Percentiles rank a stretch among this genome's conserved stretches.
These are phyloP conservation scores for Pseudotsuga menziesii DNA, from an alignment of 75 land plant species.

Conservation along the genomic window DNA sequence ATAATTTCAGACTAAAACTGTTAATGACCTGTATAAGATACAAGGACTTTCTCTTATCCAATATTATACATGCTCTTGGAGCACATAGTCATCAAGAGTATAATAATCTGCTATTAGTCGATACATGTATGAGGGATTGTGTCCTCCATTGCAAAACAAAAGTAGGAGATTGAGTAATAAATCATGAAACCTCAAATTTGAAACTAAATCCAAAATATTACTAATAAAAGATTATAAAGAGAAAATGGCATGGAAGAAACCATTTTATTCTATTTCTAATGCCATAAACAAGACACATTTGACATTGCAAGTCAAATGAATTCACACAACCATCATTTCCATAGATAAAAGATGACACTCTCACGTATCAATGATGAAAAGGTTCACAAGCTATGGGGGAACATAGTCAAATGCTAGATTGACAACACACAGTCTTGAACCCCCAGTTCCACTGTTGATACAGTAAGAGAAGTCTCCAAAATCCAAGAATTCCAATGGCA, in stretches of 20 bases:
- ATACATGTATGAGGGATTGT: slow-evolving; percentile 94
- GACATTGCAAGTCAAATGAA: too few relatives aligned
- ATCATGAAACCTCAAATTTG: too few relatives aligned
- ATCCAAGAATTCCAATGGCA: slow-evolving; percentile 84
- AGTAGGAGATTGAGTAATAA: too few relatives aligned
- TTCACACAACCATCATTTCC: too few relatives aligned
- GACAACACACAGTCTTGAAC: slow-evolving; percentile 69
- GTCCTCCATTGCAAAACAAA: slow-evolving; percentile 79
- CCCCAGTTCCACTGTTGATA: slow-evolving; percentile 62
- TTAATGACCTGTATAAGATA: too few relatives aligned
- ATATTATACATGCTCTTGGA: slow-evolving; percentile 32
- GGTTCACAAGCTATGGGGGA: slow-evolving; percentile 92
- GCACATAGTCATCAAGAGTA: slow-evolving; percentile 83
- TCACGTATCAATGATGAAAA: slow-evolving; percentile 98
- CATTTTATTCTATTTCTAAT: slow-evolving; percentile 8
- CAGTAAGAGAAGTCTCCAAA: slow-evolving; percentile 90
- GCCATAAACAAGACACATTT: too few relatives aligned
- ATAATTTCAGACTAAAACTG: too few relatives aligned
- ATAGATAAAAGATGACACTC: slow-evolving; percentile 10
- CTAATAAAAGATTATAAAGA: too few relatives aligned
- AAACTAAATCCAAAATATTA: too few relatives aligned
- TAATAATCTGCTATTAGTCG: slow-evolving; percentile 96
- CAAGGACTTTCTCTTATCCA: not conserved
- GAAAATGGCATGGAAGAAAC: not conserved
- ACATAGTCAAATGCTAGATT: slow-evolving; percentile 96